Evolutionary conservation across 768 basidiomycete species (phyloP).

Genomic region (Suillus occidentalis): DNA sequence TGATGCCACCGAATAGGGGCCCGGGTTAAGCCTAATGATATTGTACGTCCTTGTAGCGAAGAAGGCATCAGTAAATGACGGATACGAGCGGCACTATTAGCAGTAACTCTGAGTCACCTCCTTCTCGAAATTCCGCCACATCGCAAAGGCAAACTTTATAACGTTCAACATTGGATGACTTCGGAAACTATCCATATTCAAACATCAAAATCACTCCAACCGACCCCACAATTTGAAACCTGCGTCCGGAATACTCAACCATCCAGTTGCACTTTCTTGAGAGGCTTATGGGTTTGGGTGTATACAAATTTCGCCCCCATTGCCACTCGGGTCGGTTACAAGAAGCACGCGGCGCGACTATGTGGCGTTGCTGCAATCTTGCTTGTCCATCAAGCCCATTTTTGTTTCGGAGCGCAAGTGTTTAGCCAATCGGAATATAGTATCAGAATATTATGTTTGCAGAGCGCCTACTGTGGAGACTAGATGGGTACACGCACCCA

Average conservation of each 20-base stretch:
- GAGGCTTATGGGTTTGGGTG: too few species aligned
- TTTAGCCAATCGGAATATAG: background rate
- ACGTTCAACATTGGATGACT: background rate
- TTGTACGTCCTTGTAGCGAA: constrained; percentile 17
- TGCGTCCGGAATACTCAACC: constrained; percentile 28
- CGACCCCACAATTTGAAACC: constrained; percentile 14
- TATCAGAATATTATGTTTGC: background rate
- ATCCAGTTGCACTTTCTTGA: constrained; percentile 23
- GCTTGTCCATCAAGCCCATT: constrained; percentile 27
- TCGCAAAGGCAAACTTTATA: constrained; percentile 20
- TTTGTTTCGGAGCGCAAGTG: constrained; percentile 30
- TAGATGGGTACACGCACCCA: constrained; percentile 30
- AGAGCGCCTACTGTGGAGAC: constrained; percentile 30
- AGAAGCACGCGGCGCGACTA: constrained; percentile 19
- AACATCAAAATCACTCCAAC: constrained; percentile 30
- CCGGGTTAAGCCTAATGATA: background rate
- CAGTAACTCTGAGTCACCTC: constrained; percentile 25
- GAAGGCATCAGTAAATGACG: constrained; percentile 19
- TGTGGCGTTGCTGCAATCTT: constrained; percentile 21
- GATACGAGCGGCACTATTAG: constrained; percentile 16
- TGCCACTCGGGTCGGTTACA: constrained; percentile 21
- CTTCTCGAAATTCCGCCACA: constrained; percentile 31
- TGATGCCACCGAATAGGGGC: constrained; percentile 11
- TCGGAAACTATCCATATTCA: constrained; percentile 1
- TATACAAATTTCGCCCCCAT: constrained; percentile 25